Base-by-base conservation (phyloP, 768 basidiomycete species). In the Leccinum barrowsii region DNA sequence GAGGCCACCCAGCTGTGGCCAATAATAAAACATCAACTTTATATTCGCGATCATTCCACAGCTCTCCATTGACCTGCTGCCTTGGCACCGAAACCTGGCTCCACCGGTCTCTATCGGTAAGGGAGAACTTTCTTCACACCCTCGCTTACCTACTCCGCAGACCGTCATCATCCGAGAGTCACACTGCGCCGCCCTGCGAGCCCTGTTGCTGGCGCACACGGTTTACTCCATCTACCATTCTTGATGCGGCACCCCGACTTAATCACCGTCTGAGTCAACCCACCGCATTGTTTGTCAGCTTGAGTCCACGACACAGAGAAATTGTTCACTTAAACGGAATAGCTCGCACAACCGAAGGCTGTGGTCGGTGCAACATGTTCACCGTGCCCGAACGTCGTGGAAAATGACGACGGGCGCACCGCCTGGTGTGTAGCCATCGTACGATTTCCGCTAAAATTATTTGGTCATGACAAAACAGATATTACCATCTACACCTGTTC, bases 1-100 rank as follows among this genome's bases (percentile, higher is more conserved):
- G 24, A 35, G 19, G 61, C 56, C 61, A 54, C 64, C 47, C 22
- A 7, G 62, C 62, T 52, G 46, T 63, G 24, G 24, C 26, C 17
- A 28, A 52, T 37, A 22, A 8, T 49, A 37, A 5, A 12, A 10
- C 2, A 32, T n/a, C 40, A 10, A 42, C 6, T 12, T 44, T n/a
- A 7, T 11, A 21, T 35, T 34, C 32, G 12, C 26, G 37, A 5
- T 28, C 28, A 28, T 17, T 40, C 28, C 22, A 24, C 59, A 28
- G 49, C 49, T 4, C 60, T 51, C 60, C 60, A 26, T 19, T 17
- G 15, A 22, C 26, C 10, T 30, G 8, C 13, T 22, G 22, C 44
- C 56, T 19, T 26, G 35, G 15, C 6, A 17, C 10, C 2, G 22
- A 22, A 22, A 22, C 22, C 24, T 2, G 13, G 37, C 11, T 3